phyloP scores from a whole-genome alignment of 2,329 filamentous ascomycete species.

The Nigrospora osmanthi region DNA sequence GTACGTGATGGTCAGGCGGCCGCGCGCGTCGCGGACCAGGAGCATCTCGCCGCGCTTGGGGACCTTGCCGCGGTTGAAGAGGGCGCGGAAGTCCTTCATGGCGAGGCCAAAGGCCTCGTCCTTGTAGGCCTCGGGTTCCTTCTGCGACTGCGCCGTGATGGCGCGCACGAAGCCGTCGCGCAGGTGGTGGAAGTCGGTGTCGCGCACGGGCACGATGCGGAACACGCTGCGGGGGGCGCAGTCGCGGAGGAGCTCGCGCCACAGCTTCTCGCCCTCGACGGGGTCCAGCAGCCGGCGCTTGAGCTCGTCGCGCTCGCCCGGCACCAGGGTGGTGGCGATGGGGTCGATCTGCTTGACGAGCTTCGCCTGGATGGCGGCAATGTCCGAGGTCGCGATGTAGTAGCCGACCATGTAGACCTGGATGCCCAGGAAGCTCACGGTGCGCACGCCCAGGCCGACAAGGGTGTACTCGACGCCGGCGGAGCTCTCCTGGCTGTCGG shows the following conservation, averaged over 20 bases:
- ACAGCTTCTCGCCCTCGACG: conserved; percentile 60
- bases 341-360: conserved; percentile 71
- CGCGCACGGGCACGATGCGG: conserved; percentile 80
- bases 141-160: conserved; percentile 65
- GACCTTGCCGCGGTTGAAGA: conserved; percentile 77
- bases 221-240: conserved; percentile 67
- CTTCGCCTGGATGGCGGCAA: conserved; percentile 70
- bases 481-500: conserved; percentile 9
- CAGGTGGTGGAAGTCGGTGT: conserved; percentile 90
- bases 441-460: conserved; percentile 78
- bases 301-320: conserved; percentile 71
- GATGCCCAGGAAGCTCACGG: conserved; percentile 81
- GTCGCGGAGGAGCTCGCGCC: conserved; percentile 62
- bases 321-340: conserved; percentile 73
- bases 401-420: conserved; percentile 93
- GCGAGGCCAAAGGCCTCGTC: conserved; percentile 71
- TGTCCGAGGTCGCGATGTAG: conserved; percentile 79
- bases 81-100: conserved; percentile 67
- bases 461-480: conserved; percentile 69
- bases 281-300: conserved; percentile 63
- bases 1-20: conserved; percentile 61
- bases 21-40: conserved; percentile 57
- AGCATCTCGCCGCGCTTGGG: conserved; percentile 75
- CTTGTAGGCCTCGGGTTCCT: conserved; percentile 43
- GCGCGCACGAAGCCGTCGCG: conserved; percentile 86